phyloP scores from a whole-genome alignment of 768 basidiomycete species.

The Suillus paluster region DNA sequence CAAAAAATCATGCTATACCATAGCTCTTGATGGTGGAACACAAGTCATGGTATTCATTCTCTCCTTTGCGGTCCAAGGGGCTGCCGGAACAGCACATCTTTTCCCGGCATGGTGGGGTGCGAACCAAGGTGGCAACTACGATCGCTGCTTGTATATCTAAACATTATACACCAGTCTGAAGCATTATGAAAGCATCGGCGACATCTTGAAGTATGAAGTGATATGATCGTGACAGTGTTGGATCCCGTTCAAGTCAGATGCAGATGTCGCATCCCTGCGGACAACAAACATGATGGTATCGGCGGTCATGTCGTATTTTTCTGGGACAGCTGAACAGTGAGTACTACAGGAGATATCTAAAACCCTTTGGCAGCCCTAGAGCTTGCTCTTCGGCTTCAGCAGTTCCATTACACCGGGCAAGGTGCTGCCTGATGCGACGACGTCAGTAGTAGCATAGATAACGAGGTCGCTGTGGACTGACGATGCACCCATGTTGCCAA shows the following conservation, averaged over 20 bases:
- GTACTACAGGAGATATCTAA: slow-evolving; percentile 49
- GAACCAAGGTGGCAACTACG: slow-evolving; percentile 46
- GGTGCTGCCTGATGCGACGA: slow-evolving; percentile 49
- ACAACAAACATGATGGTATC: background rate
- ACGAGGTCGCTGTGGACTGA: slow-evolving; percentile 43
- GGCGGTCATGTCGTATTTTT: background rate
- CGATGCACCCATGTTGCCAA: slow-evolving; percentile 82
- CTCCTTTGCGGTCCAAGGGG: slow-evolving; percentile 56
- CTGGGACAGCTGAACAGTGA: background rate
- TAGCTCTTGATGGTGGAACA: slow-evolving; percentile 42
- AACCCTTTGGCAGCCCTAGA: slow-evolving; percentile 39
- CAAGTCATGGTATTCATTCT: slow-evolving; percentile 61
- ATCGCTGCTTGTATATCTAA: slow-evolving; percentile 10
- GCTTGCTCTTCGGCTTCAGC: slow-evolving; percentile 42
- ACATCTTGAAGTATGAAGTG: too few relatives aligned
- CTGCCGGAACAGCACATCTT: slow-evolving; percentile 47
- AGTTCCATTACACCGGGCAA: slow-evolving; percentile 43
- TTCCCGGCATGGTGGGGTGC: slow-evolving; percentile 60
- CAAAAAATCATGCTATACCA: background rate
- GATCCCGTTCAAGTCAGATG: background rate
- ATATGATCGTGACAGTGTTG: background rate
- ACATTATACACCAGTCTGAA: background rate
- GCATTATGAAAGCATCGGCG: background rate
- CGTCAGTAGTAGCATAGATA: background rate
- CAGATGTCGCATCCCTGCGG: background rate